These are phyloP conservation scores for Suhomyces sp. DNA, from an alignment of 805 yeast species.

Conservation along the genomic window DNA sequence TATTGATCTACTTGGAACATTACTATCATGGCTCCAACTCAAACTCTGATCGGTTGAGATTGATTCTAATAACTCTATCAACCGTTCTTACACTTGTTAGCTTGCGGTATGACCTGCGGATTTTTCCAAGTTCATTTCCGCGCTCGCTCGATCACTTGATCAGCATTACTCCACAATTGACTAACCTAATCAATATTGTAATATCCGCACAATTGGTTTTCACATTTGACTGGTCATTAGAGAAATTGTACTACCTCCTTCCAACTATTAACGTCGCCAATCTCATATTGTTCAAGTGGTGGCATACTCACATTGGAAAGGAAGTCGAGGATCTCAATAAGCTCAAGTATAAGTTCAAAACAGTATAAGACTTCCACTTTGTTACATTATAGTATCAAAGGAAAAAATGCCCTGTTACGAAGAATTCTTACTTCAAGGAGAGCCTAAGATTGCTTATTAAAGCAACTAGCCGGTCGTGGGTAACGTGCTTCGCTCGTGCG, in stretches of 20 bases:
- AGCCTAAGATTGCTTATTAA: not conserved
- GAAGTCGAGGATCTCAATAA: slow-evolving; percentile 14
- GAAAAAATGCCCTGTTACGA: not conserved
- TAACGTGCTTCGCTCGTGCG: not conserved
- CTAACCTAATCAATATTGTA: slow-evolving; percentile 8
- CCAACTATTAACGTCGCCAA: slow-evolving; percentile 17
- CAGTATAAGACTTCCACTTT: slow-evolving; percentile 9
- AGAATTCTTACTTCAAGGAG: not conserved
- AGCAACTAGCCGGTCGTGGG: not conserved
- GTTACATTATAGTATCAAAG: not conserved
- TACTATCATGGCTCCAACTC: not conserved
- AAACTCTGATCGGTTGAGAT: not conserved
- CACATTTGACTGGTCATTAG: slow-evolving; percentile 2
- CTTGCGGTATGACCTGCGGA: slow-evolving; percentile 3
- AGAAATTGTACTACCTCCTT: slow-evolving; percentile 12
- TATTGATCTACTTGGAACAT: slow-evolving; percentile 12
- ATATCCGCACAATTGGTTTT: slow-evolving; percentile 14
- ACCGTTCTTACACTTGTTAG: slow-evolving; percentile 5
- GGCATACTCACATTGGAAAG: slow-evolving; percentile 10
- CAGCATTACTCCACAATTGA: not conserved
- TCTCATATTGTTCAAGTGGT: slow-evolving; percentile 13
- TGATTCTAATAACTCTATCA: slow-evolving; percentile 8
- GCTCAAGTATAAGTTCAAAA: slow-evolving; percentile 22
- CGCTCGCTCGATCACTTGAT: not conserved
- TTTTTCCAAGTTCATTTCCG: not conserved